A percentile compares a stretch with the other conserved stretches of the same genome.
These are phyloP conservation scores for Backusella liffmaniae DNA, from an alignment of 192 early-diverging fungal genomes.

Conservation along the genomic window DNA sequence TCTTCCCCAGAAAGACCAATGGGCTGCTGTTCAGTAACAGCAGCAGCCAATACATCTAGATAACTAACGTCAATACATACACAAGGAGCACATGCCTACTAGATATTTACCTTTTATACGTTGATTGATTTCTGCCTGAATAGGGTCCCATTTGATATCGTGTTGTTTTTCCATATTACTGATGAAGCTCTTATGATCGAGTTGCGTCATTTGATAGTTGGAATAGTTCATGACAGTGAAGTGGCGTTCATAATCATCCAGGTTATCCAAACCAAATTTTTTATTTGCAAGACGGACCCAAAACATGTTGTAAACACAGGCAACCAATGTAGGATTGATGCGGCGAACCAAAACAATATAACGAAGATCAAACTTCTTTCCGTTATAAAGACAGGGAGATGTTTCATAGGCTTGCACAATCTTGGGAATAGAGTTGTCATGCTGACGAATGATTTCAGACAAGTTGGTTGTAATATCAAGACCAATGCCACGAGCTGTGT, in stretches of 20 bases:
- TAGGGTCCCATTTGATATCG: slow-evolving; percentile 39
- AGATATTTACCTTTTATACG: slow-evolving; percentile 39
- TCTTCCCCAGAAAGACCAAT: slow-evolving; percentile 32
- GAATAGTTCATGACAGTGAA: slow-evolving; percentile 53
- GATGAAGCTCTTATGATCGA: slow-evolving; percentile 47
- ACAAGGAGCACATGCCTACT: no score
- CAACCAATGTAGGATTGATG: slow-evolving; percentile 36
- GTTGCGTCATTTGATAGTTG: slow-evolving; percentile 45
- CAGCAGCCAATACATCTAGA: slow-evolving; percentile 41
- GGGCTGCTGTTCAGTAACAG: slow-evolving; percentile 44
- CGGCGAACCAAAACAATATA: slow-evolving; percentile 48
- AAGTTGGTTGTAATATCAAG: slow-evolving; percentile 39
- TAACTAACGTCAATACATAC: not conserved
- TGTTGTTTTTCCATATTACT: slow-evolving; percentile 51
- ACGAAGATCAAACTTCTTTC: slow-evolving; percentile 48
- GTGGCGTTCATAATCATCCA: slow-evolving; percentile 48
- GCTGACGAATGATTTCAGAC: slow-evolving; percentile 39
- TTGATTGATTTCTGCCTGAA: slow-evolving; percentile 46
- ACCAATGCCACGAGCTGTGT: slow-evolving; percentile 42
- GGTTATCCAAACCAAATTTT: slow-evolving; percentile 29
- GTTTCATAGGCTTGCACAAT: slow-evolving; percentile 46
- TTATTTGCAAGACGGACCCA: slow-evolving; percentile 53
- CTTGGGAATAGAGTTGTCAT: slow-evolving; percentile 42
- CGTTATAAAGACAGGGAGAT: slow-evolving; percentile 46
- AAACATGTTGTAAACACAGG: slow-evolving; percentile 47